Conservation (phyloP, 768 basidiomycete genomes). For the Lactarius hengduanensis region DNA sequence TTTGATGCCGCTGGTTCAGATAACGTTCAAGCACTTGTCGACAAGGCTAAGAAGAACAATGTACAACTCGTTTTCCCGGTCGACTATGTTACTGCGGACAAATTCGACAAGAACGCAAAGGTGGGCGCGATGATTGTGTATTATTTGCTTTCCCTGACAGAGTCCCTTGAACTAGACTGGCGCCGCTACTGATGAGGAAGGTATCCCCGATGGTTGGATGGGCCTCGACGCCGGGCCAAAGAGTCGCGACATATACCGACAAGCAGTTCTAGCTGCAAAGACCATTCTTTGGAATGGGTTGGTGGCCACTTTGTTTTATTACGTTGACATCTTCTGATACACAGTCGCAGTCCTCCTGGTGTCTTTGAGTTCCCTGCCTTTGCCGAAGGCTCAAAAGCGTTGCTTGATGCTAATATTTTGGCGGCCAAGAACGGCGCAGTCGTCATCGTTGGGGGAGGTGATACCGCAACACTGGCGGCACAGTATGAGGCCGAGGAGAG, state of each 20-base stretch:
- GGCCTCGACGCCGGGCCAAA: constrained; percentile 91
- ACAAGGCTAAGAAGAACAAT: constrained; percentile 88
- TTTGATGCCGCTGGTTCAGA: constrained; percentile 87
- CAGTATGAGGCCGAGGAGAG: constrained; percentile 81
- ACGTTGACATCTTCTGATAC: constrained; percentile 5
- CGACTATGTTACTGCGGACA: constrained; percentile 92
- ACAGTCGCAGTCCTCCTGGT: constrained; percentile 74
- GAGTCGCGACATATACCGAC: constrained; percentile 74
- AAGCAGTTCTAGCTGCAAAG: constrained; percentile 83
- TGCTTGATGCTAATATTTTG: constrained; percentile 83
- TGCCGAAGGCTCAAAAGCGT: constrained; percentile 76
- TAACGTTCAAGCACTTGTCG: constrained; percentile 79
- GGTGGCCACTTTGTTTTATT: constrained; percentile 30
- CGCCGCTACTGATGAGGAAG: constrained; percentile 72
- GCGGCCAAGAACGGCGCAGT: constrained; percentile 83
- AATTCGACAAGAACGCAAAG: constrained; percentile 89
- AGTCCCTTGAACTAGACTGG: constrained; percentile 49
- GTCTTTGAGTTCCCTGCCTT: constrained; percentile 98
- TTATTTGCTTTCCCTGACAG: not conserved
- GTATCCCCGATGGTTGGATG: constrained; percentile 93
- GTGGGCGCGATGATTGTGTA: constrained; percentile 40
- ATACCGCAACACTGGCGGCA: constrained; percentile 96
- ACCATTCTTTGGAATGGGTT: constrained; percentile 98
- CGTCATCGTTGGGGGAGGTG: constrained; percentile 95
- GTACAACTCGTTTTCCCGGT: constrained; percentile 95